phyloP scores from a whole-genome alignment of 208 protist genomes.

The Porcisia deanei region DNA sequence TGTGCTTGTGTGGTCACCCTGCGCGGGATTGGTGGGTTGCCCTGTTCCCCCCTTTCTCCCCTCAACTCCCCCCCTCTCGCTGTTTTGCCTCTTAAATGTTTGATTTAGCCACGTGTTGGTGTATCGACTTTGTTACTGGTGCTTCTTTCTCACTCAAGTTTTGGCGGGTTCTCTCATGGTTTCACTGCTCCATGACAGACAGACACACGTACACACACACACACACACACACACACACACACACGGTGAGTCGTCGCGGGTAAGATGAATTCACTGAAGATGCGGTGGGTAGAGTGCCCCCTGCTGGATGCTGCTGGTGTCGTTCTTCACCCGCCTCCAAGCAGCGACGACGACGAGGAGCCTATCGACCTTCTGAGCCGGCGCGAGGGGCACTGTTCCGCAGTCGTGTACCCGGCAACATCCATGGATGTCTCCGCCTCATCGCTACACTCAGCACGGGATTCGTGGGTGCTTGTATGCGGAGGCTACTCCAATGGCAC shows the following conservation, averaged over 20 bases:
- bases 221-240: not conserved
- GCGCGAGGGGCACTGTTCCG: conserved; percentile 75
- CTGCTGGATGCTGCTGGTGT: conserved; percentile 16
- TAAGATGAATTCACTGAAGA: conserved; percentile 16
- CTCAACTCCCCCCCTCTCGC: not conserved
- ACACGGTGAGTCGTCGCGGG: not conserved
- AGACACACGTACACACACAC: not conserved
- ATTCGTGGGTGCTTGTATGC: conserved; percentile 51
- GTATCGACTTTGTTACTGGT: not conserved
- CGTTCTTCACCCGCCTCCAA: conserved; percentile 18
- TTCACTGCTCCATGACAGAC: not conserved
- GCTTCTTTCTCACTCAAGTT: too few species aligned
- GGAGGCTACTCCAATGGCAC: conserved; percentile 69
- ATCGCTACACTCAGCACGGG: not conserved
- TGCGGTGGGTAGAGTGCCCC: conserved; percentile 59
- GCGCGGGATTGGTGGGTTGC: not conserved
- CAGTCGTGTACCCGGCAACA: conserved; percentile 19
- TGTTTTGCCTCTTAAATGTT: not conserved
- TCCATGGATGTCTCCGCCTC: not conserved
- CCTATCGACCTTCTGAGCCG: conserved; percentile 39
- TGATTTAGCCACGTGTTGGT: not conserved
- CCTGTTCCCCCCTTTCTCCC: not conserved
- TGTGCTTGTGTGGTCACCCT: not conserved
- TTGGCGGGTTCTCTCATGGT: not conserved
- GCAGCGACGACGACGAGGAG: conserved; percentile 34